These are phyloP conservation scores for Glomus cerebriforme DNA, from an alignment of 192 early-diverging fungal genomes.

Conservation along the genomic window DNA sequence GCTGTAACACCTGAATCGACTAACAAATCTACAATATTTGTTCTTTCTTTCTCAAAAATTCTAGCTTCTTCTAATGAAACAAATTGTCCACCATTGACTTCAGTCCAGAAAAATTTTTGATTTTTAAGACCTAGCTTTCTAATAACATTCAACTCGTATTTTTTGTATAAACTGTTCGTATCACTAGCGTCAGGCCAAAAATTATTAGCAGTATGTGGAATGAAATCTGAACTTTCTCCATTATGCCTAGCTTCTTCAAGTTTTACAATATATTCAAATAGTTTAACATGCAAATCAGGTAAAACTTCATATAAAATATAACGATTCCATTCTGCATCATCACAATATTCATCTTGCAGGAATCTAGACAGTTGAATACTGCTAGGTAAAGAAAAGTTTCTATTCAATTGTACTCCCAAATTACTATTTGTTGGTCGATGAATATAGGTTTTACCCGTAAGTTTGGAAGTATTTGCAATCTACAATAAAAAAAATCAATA, in stretches of 20 bases:
- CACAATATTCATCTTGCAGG: no score
- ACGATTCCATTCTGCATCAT: no score
- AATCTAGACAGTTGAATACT: not conserved
- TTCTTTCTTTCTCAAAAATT: not conserved
- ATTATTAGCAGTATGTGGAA: not conserved
- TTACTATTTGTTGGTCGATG: not conserved
- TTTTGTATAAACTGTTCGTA: not conserved
- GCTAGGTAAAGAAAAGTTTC: not conserved
- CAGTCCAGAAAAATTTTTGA: not conserved
- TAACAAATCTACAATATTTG: not conserved
- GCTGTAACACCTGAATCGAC: not conserved
- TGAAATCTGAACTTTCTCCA: not conserved
- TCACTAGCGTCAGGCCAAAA: no score
- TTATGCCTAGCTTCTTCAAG: no score
- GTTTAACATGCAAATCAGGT: not conserved
- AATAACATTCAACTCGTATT: not conserved
- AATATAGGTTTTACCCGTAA: not conserved
- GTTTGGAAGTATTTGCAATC: not conserved
- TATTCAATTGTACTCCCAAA: not conserved
- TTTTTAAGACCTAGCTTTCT: not conserved
- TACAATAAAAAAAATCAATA: no score
- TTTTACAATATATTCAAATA: not conserved
- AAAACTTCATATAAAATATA: no score
- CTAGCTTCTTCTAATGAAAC: not conserved
- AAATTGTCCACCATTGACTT: not conserved